phyloP scores from a whole-genome alignment of 1,284 basidiomycete genomes.

The Clitocybe nebularis region DNA sequence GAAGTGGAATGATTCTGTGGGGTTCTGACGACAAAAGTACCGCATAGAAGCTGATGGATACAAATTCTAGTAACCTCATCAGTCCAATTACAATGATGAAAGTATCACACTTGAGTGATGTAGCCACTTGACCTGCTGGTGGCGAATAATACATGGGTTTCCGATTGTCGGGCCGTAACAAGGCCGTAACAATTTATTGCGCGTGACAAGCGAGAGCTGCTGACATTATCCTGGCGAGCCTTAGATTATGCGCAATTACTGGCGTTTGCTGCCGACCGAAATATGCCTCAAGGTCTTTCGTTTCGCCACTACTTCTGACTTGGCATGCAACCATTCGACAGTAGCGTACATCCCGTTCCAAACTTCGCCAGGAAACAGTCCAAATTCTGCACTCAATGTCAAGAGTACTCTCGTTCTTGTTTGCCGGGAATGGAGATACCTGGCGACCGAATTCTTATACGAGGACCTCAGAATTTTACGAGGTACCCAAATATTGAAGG shows the following conservation, averaged over 20 bases:
- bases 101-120: too few relatives aligned
- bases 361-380: constrained; percentile 22
- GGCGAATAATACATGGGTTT: too few relatives aligned
- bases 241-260: background rate
- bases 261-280: constrained; percentile 38
- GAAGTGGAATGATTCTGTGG: too few relatives aligned
- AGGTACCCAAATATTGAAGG: constrained; percentile 27
- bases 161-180: too few relatives aligned
- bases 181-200: too few relatives aligned
- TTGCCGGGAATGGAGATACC: constrained; percentile 50
- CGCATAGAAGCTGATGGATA: background rate
- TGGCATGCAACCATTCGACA: constrained; percentile 19
- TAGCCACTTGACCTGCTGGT: too few relatives aligned
- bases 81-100: too few relatives aligned
- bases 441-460: constrained; percentile 45
- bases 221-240: too few relatives aligned
- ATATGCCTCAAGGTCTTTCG: constrained; percentile 49
- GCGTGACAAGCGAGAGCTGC: too few relatives aligned
- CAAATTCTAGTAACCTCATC: too few relatives aligned
- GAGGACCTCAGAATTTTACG: constrained; percentile 45
- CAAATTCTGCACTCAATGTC: constrained; percentile 24
- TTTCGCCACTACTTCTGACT: constrained; percentile 32
- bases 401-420: constrained; percentile 46
- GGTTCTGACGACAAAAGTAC: background rate
- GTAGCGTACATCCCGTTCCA: constrained; percentile 41